Evolutionary conservation across 192 early-diverging fungal species (phyloP), one percentile per base, ranked within the genome.

Genomic region (Dimargaris verticillata): DNA sequence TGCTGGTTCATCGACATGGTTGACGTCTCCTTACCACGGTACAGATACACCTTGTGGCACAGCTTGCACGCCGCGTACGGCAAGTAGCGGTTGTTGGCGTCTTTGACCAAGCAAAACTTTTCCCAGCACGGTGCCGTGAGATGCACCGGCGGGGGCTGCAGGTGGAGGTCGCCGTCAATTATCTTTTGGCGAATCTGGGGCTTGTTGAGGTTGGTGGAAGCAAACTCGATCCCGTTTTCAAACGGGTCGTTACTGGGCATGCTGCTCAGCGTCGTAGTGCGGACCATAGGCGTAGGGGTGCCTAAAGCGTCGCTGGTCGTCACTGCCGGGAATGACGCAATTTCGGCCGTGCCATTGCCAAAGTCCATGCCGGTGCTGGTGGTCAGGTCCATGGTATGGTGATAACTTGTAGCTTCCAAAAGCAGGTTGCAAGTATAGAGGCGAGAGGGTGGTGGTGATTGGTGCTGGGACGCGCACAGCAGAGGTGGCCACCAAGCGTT

Each of bases 81-180:
- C 15, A 55, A 33, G 11, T 17, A 55, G 18, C 17, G 3, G 26
- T 28, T 28, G 10, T n/a, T 55, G 15, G 24, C 26, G 53, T 33
- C 26, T 4, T 28, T n/a, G 3, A 55, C 53, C 33, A 55, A 26
- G 26, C 53, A 55, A 28, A 55, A 55, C 26, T 55, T 55, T 18
- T 55, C 53, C 53, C 53, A 55, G 28, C 53, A 55, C 26, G 53
- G 53, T 11, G 53, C 53, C 26, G 24, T 55, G 33, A 55, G 53
- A 18, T n/a, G 18, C 26, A 28, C 22, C 2, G 53, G 53, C 33
- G 53, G 53, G 5, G 53, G 53, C 17, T 55, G 53, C 26, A 55
- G 53, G 26, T n/a, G 15, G 33, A 55, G 28, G n/a, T 61, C 24
- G 20, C 45, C 45, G 10, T 46, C 43, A 28, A 61, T 46, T 11